Evolutionary conservation across 2,329 filamentous ascomycete genomes (phyloP).

Genomic region (Aureobasidium namibiae): DNA sequence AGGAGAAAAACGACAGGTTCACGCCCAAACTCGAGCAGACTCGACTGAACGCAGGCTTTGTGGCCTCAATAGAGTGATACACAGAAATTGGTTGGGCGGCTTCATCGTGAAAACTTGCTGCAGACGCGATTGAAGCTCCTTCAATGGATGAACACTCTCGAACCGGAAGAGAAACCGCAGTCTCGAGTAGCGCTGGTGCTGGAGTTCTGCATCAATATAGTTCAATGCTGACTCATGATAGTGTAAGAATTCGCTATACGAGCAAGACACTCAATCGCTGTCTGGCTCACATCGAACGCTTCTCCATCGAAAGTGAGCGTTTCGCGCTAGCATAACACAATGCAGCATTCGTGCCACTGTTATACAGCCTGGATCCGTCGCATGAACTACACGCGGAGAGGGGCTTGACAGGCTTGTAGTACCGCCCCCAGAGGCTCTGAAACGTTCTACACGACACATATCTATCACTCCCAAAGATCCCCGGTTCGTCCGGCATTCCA

Average conservation of each 20-base stretch:
- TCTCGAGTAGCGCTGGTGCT: not conserved
- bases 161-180: not conserved
- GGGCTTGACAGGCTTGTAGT: conserved; percentile 7
- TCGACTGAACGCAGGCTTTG: not conserved
- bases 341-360: not conserved
- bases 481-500: conserved; percentile 1
- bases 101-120: conserved; percentile 6
- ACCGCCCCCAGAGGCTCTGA: not conserved
- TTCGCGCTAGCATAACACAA: not conserved
- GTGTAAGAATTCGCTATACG: not conserved
- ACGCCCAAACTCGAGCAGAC: not conserved
- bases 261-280: not conserved
- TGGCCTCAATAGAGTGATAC: not conserved
- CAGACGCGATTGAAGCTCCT: not conserved
- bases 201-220: not conserved
- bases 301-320: not conserved
- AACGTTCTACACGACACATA: conserved; percentile 10
- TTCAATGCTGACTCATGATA: not conserved
- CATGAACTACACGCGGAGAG: conserved; percentile 12
- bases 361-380: conserved; percentile 8
- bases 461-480: not conserved
- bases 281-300: not conserved
- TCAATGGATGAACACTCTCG: not conserved
- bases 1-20: conserved; percentile 7
- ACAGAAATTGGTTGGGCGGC: not conserved